Conservation (phyloP, 2,329 filamentous ascomycete genomes). For the Pseudogymnoascus verrucosus region DNA sequence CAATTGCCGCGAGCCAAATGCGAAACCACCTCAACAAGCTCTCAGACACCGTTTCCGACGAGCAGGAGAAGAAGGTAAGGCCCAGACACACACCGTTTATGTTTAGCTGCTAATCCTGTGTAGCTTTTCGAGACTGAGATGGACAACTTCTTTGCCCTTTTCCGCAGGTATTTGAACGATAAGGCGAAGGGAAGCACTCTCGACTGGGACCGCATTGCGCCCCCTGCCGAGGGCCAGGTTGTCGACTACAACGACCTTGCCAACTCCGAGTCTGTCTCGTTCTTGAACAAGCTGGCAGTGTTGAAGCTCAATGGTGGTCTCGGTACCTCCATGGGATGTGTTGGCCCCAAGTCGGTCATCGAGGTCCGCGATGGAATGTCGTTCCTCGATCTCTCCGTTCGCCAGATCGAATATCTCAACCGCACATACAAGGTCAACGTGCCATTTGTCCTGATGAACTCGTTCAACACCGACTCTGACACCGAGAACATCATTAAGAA, state of each 20-base stretch:
- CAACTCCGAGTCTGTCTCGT: constrained; percentile 83
- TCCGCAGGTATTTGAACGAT: constrained; percentile 96
- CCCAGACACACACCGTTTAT: neutral
- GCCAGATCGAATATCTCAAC: constrained; percentile 99
- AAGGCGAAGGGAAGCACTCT: constrained; percentile 95
- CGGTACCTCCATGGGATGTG: constrained; percentile 98
- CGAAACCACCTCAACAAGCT: constrained; percentile 93
- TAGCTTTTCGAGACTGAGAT: constrained; percentile 97
- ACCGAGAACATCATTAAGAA: constrained; percentile 99
- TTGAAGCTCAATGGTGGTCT: constrained; percentile 99
- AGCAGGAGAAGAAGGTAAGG: constrained; percentile 72
- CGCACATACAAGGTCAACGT: constrained; percentile 96
- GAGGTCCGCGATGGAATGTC: constrained; percentile 99
- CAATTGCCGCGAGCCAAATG: constrained; percentile 97
- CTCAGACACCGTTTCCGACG: constrained; percentile 79
- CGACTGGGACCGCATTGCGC: constrained; percentile 94
- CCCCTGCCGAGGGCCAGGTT: constrained; percentile 87
- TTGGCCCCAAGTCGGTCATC: constrained; percentile 98
- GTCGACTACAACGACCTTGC: constrained; percentile 88
- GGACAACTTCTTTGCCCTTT: constrained; percentile 99
- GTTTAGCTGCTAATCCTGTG: constrained; percentile 14
- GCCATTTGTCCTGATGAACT: constrained; percentile 99
- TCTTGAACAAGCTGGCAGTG: constrained; percentile 94
- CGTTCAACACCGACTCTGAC: constrained; percentile 98
- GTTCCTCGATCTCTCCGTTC: constrained; percentile 96